phyloP scores from a whole-genome alignment of 2,329 filamentous ascomycete genomes.

The Botrytis hyacinthi region DNA sequence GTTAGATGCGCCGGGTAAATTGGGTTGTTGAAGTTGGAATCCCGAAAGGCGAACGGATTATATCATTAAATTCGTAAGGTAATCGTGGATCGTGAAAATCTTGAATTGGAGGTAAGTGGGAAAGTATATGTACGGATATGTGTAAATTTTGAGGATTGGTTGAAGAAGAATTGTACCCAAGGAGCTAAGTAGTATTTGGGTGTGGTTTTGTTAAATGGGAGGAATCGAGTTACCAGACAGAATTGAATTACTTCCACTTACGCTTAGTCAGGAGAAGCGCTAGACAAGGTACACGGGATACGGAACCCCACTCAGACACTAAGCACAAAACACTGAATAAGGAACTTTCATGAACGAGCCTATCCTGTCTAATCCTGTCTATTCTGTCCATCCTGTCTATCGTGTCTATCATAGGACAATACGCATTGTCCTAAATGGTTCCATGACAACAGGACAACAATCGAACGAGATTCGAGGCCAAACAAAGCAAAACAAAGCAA shows the following conservation, averaged over 20 bases:
- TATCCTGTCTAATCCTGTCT: neutral
- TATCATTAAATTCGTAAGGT: slow-evolving; percentile 22
- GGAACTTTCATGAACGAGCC: neutral
- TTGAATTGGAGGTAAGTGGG: neutral
- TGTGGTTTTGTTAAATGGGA: slow-evolving; percentile 5
- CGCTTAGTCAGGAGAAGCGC: neutral
- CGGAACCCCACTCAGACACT: neutral
- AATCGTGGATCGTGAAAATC: slow-evolving; percentile 18
- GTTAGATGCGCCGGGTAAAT: slow-evolving; percentile 1
- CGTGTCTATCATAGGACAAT: neutral
- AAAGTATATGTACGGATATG: neutral
- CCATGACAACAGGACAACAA: neutral
- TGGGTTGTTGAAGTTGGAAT: slow-evolving; percentile 18
- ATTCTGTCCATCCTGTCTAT: neutral
- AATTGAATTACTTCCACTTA: slow-evolving; percentile 1
- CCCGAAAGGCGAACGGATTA: slow-evolving; percentile 4
- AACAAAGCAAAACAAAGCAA: neutral
- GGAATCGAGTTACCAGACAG: neutral
- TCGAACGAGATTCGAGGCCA: neutral
- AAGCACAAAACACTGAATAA: neutral
- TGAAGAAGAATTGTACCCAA: neutral
- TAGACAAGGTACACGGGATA: neutral
- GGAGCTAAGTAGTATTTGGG: neutral
- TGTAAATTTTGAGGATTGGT: slow-evolving; percentile 1
- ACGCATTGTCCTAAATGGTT: neutral